Base-by-base conservation (phyloP, 441 rosid species). In the Lagerstroemia fauriei region DNA sequence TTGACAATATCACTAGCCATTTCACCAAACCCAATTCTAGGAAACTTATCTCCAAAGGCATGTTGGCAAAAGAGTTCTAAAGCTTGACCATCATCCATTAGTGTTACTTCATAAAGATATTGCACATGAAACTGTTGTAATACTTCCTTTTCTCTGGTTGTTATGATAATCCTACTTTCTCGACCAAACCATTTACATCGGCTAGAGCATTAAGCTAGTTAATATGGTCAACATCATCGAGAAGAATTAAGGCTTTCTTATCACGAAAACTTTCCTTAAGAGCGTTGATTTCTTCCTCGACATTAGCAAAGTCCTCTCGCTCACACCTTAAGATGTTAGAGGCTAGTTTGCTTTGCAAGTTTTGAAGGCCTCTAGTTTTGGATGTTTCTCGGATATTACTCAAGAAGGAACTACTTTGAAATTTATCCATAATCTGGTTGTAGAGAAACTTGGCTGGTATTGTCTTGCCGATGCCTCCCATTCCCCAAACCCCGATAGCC, bases 131-230 rank as follows among this genome's bases (percentile, higher is more conserved):
- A 24, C 7, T 24, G 31, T 46, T 74, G 57, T 11, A 74, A 25
- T 12, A 74, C 9, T 12, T 24, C 34, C 57, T 74, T 74, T 4
- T 74, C 34, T 47, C 57, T 73, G 16, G 76, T 73, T 10, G 78
- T 80, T 29, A 80, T 44, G 70, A 80, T 53, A 48, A 80, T 73
- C 71, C 78, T 80, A 46, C 65, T 73, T 73, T 53, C 76, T 41
- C 7, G 25, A 41, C 76, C 76, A 44, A 73, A 73, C 76, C 76
- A 73, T 41, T 17, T 18, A 22, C 48, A 4, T 29, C n/a, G 6
- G 34, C 77, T 1, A 74, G 77, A 44, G 34, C 53, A 0, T 18
- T 12, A n/a, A 74, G 57, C 57, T 74, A 57, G 77, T 14, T 3
- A 25, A 44, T 47, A 13, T 74, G 20, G 1, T 46, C 77, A 4